Evolutionary conservation across 2,329 filamentous ascomycete species (phyloP).

Genomic region (Stachybotrys elegans): DNA sequence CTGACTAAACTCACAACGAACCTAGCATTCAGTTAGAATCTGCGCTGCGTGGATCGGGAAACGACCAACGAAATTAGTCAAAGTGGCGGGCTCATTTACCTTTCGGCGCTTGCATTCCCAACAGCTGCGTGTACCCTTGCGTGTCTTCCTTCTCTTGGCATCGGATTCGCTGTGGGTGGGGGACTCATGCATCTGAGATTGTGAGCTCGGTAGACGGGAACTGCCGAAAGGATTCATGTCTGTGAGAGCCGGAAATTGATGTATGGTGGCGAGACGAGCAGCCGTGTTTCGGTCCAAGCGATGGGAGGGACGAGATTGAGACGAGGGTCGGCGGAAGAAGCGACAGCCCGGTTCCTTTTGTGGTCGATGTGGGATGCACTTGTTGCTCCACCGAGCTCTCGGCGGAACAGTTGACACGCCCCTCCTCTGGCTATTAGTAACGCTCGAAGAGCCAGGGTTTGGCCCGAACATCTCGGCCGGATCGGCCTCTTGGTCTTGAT

Average conservation of each 20-base stretch:
- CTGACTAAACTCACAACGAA: constrained; percentile 3
- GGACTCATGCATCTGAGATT: not conserved
- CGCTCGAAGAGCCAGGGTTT: not conserved
- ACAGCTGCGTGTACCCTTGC: constrained; percentile 5
- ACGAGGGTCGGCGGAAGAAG: too few species aligned
- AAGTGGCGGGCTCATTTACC: not conserved
- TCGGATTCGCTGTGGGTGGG: not conserved
- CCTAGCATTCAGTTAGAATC: not conserved
- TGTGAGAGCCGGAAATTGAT: too few species aligned
- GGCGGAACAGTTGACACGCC: not conserved
- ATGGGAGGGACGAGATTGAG: too few species aligned
- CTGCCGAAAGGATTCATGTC: not conserved
- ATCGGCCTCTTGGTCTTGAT: too few species aligned
- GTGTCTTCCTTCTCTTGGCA: not conserved
- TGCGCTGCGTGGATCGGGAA: too few species aligned
- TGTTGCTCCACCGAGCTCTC: not conserved
- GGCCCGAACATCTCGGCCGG: not conserved
- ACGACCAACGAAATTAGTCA: not conserved
- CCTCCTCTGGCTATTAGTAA: too few species aligned
- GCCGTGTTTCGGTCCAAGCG: too few species aligned
- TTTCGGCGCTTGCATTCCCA: constrained; percentile 1
- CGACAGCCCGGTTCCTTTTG: too few species aligned
- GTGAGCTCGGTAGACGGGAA: not conserved
- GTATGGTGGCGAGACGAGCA: too few species aligned
- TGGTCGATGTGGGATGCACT: too few species aligned